A percentile compares a stretch with the other conserved stretches of the same genome.
phyloP scores from a whole-genome alignment of 164 flowering plant genomes.

The Aristolochia fimbriata region DNA sequence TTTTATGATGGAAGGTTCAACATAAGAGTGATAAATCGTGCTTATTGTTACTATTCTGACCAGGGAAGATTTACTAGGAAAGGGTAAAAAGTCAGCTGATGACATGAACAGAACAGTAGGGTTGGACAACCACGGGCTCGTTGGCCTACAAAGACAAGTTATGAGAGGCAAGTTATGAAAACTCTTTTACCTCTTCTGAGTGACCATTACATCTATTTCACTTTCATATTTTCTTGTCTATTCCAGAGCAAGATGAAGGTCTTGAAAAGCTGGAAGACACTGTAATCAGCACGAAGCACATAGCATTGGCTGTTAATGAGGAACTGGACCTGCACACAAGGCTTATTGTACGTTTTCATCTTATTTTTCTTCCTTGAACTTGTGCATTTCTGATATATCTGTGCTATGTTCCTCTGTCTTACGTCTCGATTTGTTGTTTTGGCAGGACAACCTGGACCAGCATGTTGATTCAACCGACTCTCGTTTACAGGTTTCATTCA shows the following conservation, averaged over 20 bases:
- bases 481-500: constrained; percentile 45
- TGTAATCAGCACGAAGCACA: constrained; percentile 74
- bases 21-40: background rate
- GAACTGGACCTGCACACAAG: constrained; percentile 72
- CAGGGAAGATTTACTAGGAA: constrained; percentile 77
- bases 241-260: constrained; percentile 88
- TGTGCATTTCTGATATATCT: background rate
- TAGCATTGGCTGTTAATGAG: constrained; percentile 82
- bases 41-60: background rate
- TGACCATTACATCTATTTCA: background rate
- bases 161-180: constrained; percentile 53
- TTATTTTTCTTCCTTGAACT: background rate
- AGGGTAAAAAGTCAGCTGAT: constrained; percentile 51
- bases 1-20: background rate
- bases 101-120: constrained; percentile 51
- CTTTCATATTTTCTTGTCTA: background rate
- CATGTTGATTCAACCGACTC: constrained; percentile 72
- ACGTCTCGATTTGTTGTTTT: background rate
- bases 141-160: constrained; percentile 72
- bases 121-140: constrained; percentile 72
- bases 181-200: background rate
- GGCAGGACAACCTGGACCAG: constrained; percentile 75
- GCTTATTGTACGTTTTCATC: constrained; percentile 49
- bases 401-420: background rate
- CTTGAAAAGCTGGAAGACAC: constrained; percentile 81